Conservation (phyloP, 176 grass and related monocot species). For the Eremochloa ophiuroides region DNA sequence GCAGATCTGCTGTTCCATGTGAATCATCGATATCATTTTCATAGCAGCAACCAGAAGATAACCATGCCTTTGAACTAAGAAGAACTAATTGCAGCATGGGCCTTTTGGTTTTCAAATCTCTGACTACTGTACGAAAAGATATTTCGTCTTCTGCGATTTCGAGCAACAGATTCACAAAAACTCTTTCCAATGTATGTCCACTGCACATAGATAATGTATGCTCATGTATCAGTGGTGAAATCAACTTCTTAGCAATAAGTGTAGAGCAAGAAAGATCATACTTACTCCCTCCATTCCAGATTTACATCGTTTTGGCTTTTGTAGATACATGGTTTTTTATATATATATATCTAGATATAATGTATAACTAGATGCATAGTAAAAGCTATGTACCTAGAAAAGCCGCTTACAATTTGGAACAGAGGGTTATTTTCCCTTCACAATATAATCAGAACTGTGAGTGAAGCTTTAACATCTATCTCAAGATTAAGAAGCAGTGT, state of each 20-base stretch:
- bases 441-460: neutral
- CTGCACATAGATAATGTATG: constrained; percentile 39
- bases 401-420: too few species aligned
- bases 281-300: too few species aligned
- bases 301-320: too few species aligned
- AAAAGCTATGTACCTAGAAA: too few species aligned
- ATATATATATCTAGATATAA: neutral
- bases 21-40: constrained; percentile 52
- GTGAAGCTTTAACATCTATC: neutral
- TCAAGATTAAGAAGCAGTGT: constrained; percentile 14
- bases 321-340: too few species aligned
- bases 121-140: constrained; percentile 82
- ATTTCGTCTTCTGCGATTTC: constrained; percentile 88
- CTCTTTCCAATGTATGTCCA: constrained; percentile 56
- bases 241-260: neutral
- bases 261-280: neutral
- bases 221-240: constrained; percentile 11
- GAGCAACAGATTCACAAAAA: constrained; percentile 76
- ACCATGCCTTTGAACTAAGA: constrained; percentile 76
- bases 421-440: neutral
- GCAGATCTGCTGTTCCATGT: constrained; percentile 50
- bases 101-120: constrained; percentile 67
- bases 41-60: constrained; percentile 53
- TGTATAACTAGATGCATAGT: too few species aligned
- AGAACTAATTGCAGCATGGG: constrained; percentile 70